Conservation (phyloP, 768 basidiomycete species). For the Termitomyces sp. region DNA sequence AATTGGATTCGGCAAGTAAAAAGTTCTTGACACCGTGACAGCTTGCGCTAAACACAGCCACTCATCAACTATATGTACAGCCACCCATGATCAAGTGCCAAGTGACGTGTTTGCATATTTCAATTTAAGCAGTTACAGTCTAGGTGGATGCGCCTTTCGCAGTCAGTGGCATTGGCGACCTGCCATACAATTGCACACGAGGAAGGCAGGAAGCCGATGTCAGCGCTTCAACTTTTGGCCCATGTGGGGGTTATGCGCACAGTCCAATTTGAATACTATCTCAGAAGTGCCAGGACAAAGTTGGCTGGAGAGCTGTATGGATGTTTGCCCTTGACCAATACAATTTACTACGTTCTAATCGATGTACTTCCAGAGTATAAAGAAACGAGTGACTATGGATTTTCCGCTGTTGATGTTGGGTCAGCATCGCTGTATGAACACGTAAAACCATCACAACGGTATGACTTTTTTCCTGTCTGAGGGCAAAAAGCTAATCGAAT, state of each 20-base stretch:
- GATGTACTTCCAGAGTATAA: conserved; percentile 43
- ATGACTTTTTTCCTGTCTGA: background rate
- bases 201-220: conserved; percentile 60
- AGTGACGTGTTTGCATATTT: no score
- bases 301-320: conserved; percentile 66
- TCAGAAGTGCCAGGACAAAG: conserved; percentile 11
- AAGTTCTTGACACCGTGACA: no score
- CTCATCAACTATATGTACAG: no score
- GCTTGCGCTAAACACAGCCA: no score
- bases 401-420: conserved; percentile 65
- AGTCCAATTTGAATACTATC: no score
- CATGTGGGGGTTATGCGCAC: conserved; percentile 66
- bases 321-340: conserved; percentile 50
- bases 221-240: conserved; percentile 64
- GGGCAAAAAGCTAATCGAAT: background rate
- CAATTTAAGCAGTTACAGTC: no score
- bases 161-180: conserved; percentile 54
- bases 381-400: conserved; percentile 54
- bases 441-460: conserved; percentile 55
- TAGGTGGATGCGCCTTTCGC: background rate
- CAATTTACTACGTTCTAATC: conserved; percentile 37
- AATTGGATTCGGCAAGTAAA: no score
- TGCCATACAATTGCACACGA: conserved; percentile 62
- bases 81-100: no score
- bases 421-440: conserved; percentile 62